phyloP scores from a whole-genome alignment of 1,284 basidiomycete species.

The Malassezia obtusa region DNA sequence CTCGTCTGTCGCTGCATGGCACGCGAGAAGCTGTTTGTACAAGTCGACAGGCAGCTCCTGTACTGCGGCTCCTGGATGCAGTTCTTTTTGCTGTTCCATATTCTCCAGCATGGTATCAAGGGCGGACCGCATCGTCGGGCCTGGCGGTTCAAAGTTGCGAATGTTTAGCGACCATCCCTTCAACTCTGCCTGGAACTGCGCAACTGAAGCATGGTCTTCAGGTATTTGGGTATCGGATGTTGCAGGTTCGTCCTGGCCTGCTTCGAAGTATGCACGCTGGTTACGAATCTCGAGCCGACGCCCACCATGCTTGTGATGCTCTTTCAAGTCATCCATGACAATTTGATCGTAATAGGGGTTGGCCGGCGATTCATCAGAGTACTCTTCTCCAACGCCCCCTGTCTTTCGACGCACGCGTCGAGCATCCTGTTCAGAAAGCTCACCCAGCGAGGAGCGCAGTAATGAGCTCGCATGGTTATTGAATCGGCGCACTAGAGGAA shows the following conservation, averaged over 20 bases:
- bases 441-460: slow-evolving; percentile 54
- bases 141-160: background rate
- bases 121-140: background rate
- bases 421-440: slow-evolving; percentile 20
- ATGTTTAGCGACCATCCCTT: slow-evolving; percentile 6
- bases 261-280: slow-evolving; percentile 22
- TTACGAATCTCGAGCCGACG: slow-evolving; percentile 66
- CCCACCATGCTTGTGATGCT: slow-evolving; percentile 58
- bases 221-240: background rate
- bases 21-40: slow-evolving; percentile 70
- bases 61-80: background rate
- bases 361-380: slow-evolving; percentile 6
- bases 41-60: slow-evolving; percentile 61
- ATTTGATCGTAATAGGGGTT: slow-evolving; percentile 59
- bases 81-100: slow-evolving; percentile 12
- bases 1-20: slow-evolving; percentile 85
- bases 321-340: slow-evolving; percentile 74
- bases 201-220: background rate
- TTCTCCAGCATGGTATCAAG: slow-evolving; percentile 17
- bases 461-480: slow-evolving; percentile 91
- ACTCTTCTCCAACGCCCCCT: slow-evolving; percentile 41
- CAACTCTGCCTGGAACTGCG: background rate
- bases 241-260: slow-evolving; percentile 19
- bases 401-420: slow-evolving; percentile 26
- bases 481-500: slow-evolving; percentile 91